phyloP scores from a whole-genome alignment of 352 stramenopile species.

The Globisporangium recalcitrans region DNA sequence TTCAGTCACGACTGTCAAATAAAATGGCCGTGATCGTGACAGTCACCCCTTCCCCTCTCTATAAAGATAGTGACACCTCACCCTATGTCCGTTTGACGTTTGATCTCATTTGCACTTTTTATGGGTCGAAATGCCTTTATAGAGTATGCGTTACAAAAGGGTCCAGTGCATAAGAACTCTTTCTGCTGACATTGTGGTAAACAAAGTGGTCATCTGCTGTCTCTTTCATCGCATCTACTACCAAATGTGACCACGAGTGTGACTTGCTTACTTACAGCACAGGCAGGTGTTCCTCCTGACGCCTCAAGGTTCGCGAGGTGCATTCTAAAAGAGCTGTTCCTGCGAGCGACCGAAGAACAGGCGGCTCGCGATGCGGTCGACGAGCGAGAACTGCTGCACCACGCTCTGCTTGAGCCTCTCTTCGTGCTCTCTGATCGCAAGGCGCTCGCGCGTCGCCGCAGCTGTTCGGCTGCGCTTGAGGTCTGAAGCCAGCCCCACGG shows the following conservation, averaged over 20 bases:
- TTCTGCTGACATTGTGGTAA: too few species aligned
- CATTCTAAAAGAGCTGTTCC: conserved; percentile 67
- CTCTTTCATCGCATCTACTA: too few species aligned
- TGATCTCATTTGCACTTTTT: too few species aligned
- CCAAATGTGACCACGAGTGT: too few species aligned
- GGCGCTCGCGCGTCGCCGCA: conserved; percentile 54
- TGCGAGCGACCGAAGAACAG: conserved; percentile 80
- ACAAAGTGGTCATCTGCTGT: too few species aligned
- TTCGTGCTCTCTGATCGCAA: conserved; percentile 59
- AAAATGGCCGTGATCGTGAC: too few species aligned
- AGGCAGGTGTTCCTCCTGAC: too few species aligned
- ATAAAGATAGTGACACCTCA: too few species aligned
- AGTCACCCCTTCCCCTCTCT: too few species aligned
- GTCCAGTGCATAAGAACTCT: not conserved
- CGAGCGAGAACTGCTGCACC: conserved; percentile 42
- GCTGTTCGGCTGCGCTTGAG: conserved; percentile 92
- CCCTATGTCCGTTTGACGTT: too few species aligned
- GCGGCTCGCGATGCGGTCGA: conserved; percentile 52
- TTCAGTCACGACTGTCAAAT: not conserved
- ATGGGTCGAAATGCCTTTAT: not conserved
- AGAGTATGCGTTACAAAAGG: not conserved
- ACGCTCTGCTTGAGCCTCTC: conserved; percentile 50
- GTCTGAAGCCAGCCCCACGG: conserved; percentile 92
- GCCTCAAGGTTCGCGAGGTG: too few species aligned
- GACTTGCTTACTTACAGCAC: too few species aligned